Evolutionary conservation across 2,329 filamentous ascomycete species (phyloP).

Genomic region (Beauveria sp.): DNA sequence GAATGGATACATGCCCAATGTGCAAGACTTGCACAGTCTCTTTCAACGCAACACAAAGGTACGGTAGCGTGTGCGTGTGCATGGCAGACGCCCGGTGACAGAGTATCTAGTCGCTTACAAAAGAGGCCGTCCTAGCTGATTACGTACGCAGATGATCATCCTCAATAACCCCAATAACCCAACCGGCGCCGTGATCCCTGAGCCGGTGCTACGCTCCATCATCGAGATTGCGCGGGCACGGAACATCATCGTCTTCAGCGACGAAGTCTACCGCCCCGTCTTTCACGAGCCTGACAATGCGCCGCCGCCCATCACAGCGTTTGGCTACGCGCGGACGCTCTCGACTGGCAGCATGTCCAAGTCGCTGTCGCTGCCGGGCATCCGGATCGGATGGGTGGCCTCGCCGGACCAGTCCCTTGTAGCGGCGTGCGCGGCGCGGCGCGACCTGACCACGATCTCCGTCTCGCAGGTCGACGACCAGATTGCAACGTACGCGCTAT

Average conservation of each 20-base stretch:
- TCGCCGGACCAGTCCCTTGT: conserved; percentile 56
- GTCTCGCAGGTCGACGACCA: conserved; percentile 60
- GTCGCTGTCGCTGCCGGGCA: conserved; percentile 74
- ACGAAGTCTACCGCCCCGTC: conserved; percentile 79
- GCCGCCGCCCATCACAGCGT: conserved; percentile 61
- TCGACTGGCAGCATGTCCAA: conserved; percentile 79
- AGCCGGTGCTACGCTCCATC: conserved; percentile 51
- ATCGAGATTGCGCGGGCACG: conserved; percentile 55
- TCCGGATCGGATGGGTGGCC: conserved; percentile 77
- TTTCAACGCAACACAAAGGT: conserved; percentile 66
- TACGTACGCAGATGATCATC: conserved; percentile 33
- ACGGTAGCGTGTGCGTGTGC: conserved; percentile 26
- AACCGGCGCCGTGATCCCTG: conserved; percentile 63
- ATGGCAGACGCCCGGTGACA: background rate
- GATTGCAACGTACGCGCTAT: conserved; percentile 68
- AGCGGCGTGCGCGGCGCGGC: conserved; percentile 52
- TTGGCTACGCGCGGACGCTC: conserved; percentile 65
- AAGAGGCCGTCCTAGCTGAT: background rate
- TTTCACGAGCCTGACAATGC: conserved; percentile 54
- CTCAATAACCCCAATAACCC: conserved; percentile 77
- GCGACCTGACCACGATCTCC: conserved; percentile 81
- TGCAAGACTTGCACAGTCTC: conserved; percentile 56
- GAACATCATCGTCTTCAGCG: conserved; percentile 60
- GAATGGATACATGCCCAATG: conserved; percentile 59
- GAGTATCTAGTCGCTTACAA: conserved; percentile 17